These are phyloP conservation scores for Penicillium sp. DNA, from an alignment of 2,329 filamentous ascomycete genomes.

Conservation along the genomic window DNA sequence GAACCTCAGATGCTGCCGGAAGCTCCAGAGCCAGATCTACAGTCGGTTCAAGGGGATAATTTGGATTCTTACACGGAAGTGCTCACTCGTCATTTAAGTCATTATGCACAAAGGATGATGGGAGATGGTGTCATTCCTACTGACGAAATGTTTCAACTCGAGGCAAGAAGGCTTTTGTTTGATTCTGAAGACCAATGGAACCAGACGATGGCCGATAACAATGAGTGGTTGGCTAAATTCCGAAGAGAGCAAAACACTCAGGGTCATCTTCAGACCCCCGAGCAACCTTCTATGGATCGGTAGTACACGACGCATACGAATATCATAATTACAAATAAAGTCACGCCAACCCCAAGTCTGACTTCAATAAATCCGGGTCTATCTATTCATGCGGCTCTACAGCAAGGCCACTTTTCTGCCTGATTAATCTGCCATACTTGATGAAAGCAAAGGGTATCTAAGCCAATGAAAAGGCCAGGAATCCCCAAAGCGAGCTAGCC, in stretches of 20 bases:
- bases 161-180: conserved; percentile 24
- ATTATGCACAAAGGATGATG: conserved; percentile 19
- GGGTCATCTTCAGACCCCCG: neutral
- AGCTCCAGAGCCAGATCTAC: neutral
- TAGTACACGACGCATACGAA: no score
- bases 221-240: conserved; percentile 17
- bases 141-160: conserved; percentile 28
- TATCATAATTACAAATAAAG: no score
- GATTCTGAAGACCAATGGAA: conserved; percentile 28
- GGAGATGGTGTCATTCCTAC: conserved; percentile 18
- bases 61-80: conserved; percentile 8
- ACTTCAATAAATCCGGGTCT: no score
- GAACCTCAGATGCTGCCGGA: neutral
- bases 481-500: conserved; percentile 4
- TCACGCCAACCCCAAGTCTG: no score
- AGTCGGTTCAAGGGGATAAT: neutral
- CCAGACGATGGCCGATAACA: conserved; percentile 23
- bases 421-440: neutral
- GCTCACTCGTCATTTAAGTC: conserved; percentile 19
- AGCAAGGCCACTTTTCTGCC: neutral
- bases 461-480: neutral
- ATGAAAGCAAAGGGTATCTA: neutral
- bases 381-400: neutral
- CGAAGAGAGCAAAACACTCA: neutral
- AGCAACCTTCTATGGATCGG: neutral